phyloP scores from a whole-genome alignment of 371 early-diverging fungal species.

The Zopfochytrium polystomum region DNA sequence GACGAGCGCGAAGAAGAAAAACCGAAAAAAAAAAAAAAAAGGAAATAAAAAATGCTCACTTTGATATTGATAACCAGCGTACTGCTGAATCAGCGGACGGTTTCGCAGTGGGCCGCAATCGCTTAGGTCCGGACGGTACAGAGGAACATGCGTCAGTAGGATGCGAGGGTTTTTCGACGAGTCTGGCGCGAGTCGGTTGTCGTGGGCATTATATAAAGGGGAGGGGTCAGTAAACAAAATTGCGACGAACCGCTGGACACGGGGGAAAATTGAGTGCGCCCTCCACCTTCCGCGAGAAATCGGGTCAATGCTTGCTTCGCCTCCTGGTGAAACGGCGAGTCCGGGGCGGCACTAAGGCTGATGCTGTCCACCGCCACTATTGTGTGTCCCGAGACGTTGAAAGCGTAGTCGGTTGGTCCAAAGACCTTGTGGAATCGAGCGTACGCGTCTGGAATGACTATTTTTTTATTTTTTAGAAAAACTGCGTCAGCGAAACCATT shows the following conservation, averaged over 20 bases:
- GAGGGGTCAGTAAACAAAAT: background rate
- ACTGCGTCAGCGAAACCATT: no score
- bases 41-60: slow-evolving; percentile 35
- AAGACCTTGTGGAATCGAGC: slow-evolving; percentile 57
- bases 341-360: slow-evolving; percentile 39
- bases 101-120: slow-evolving; percentile 73
- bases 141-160: slow-evolving; percentile 77
- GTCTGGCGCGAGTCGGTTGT: background rate
- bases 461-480: background rate
- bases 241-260: no score
- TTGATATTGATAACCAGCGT: slow-evolving; percentile 78
- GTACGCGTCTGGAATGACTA: slow-evolving; percentile 49
- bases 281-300: no score
- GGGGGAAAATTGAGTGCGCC: no score
- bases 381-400: slow-evolving; percentile 57
- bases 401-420: slow-evolving; percentile 66
- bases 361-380: slow-evolving; percentile 79
- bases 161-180: slow-evolving; percentile 40
- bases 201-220: background rate
- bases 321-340: slow-evolving; percentile 41
- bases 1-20: background rate
- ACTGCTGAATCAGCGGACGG: slow-evolving; percentile 42
- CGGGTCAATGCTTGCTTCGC: slow-evolving; percentile 28
- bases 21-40: background rate
- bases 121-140: slow-evolving; percentile 61